Conservation (phyloP, 352 stramenopile genomes). For the Phytophthora idaei region DNA sequence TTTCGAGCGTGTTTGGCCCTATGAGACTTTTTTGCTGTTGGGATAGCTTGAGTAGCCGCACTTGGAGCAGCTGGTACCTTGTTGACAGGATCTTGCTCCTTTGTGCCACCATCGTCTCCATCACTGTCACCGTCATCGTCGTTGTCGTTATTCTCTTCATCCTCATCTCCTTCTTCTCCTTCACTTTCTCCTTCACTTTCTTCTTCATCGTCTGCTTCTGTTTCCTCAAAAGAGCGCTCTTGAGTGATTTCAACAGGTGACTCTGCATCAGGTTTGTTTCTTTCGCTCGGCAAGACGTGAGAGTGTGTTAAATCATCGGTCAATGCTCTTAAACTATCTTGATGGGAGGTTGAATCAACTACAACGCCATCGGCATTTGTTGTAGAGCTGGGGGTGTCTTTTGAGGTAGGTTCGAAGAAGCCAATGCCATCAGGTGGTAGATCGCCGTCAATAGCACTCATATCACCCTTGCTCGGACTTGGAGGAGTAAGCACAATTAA, state of each 20-base stretch:
- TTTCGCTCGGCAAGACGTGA: neutral
- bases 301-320: neutral
- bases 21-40: slow-evolving; percentile 11
- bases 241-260: slow-evolving; percentile 3
- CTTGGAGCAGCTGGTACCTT: slow-evolving; percentile 1
- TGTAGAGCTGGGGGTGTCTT: neutral
- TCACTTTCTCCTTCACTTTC: neutral
- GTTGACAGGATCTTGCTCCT: neutral
- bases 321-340: neutral
- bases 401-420: neutral
- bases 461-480: slow-evolving; percentile 18
- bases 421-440: neutral
- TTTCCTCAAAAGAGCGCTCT: neutral
- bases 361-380: neutral
- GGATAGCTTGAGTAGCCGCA: slow-evolving; percentile 5
- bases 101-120: neutral
- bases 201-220: slow-evolving; percentile 12
- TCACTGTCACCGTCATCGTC: neutral
- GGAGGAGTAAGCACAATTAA: slow-evolving; percentile 22
- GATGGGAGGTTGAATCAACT: neutral
- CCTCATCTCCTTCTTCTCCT: neutral
- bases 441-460: neutral
- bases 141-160: neutral
- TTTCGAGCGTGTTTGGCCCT: neutral
- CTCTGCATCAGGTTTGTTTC: neutral